phyloP scores from a whole-genome alignment of 306 rosid species.

The Alnus rubra region DNA sequence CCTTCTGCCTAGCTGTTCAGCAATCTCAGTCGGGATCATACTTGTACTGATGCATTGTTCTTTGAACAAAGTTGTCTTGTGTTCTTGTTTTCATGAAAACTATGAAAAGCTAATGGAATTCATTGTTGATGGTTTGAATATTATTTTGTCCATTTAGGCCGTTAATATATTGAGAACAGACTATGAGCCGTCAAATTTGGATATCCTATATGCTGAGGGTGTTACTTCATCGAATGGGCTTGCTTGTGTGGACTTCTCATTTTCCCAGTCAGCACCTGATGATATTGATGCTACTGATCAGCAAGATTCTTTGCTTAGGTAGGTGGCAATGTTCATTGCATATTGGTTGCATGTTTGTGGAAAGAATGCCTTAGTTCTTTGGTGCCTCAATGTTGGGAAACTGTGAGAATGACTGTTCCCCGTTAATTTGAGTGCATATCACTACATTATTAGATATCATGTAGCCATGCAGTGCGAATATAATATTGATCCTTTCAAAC shows the following conservation, averaged over 20 bases:
- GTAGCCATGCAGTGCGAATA: background rate
- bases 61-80: constrained; percentile 8
- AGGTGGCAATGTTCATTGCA: constrained; percentile 23
- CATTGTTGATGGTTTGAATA: constrained; percentile 31
- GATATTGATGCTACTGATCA: constrained; percentile 49
- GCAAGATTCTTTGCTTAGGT: constrained; percentile 75
- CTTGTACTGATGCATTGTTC: constrained; percentile 14
- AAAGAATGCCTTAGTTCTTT: constrained; percentile 2
- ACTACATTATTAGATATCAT: background rate
- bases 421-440: background rate
- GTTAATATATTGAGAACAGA: constrained; percentile 79
- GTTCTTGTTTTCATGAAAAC: constrained; percentile 17
- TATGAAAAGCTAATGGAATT: constrained; percentile 29
- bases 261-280: constrained; percentile 67
- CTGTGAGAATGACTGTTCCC: background rate
- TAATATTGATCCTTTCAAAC: background rate
- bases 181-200: constrained; percentile 90
- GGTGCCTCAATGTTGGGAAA: background rate
- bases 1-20: background rate
- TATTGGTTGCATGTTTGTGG: constrained; percentile 11
- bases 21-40: constrained; percentile 11
- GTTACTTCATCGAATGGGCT: constrained; percentile 96
- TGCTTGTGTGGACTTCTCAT: constrained; percentile 88
- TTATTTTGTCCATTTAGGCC: constrained; percentile 52
- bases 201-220: constrained; percentile 93